These are phyloP conservation scores for Simplicillium aogashimaense DNA, from an alignment of 2,329 filamentous ascomycete genomes.

Conservation along the genomic window DNA sequence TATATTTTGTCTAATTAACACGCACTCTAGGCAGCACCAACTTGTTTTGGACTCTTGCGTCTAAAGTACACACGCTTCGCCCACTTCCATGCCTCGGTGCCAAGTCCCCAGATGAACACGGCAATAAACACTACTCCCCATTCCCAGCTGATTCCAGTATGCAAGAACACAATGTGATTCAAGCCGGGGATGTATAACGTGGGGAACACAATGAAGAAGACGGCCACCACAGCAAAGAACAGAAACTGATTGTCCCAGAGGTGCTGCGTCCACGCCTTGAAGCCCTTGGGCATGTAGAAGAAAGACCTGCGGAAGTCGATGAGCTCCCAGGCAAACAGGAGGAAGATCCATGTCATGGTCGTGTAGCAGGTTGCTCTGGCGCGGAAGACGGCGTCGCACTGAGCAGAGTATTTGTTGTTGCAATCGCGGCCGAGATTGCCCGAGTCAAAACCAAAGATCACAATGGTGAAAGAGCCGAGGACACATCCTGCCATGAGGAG, in stretches of 20 bases:
- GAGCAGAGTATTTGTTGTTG: constrained; percentile 39
- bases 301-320: constrained; percentile 55
- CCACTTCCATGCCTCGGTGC: constrained; percentile 59
- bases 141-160: constrained; percentile 56
- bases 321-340: constrained; percentile 63
- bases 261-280: constrained; percentile 44
- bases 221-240: constrained; percentile 38
- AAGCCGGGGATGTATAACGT: constrained; percentile 59
- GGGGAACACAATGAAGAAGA: constrained; percentile 47
- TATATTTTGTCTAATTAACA: not conserved
- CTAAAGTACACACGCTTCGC: constrained; percentile 48
- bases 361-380: constrained; percentile 58
- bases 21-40: not conserved
- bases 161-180: constrained; percentile 56
- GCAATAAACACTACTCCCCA: constrained; percentile 59
- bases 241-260: constrained; percentile 46
- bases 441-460: constrained; percentile 43
- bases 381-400: constrained; percentile 49
- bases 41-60: constrained; percentile 11
- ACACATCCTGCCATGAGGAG: constrained; percentile 52
- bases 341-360: constrained; percentile 57
- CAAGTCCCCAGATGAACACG: constrained; percentile 50
- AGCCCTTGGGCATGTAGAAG: constrained; percentile 40
- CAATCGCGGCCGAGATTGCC: constrained; percentile 49
- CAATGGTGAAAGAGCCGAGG: constrained; percentile 45